Conservation (phyloP, 805 yeast species). For the Diddensiella transvaalensis region DNA sequence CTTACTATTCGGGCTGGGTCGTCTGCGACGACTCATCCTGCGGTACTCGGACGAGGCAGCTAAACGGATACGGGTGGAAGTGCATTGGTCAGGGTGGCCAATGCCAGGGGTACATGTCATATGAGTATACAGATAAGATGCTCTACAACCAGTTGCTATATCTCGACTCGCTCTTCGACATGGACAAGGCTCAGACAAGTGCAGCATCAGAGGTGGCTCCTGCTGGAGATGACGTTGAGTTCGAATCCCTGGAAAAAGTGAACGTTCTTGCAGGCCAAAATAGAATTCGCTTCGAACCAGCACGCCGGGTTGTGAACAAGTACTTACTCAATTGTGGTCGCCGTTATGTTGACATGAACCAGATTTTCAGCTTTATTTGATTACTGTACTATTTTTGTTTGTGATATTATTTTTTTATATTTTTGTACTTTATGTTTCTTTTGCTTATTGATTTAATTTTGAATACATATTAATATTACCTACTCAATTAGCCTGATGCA, state of each 20-base stretch:
- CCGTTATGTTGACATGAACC: constrained; percentile 79
- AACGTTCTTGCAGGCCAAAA: constrained; percentile 80
- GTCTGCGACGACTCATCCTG: constrained; percentile 83
- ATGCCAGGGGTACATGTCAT: constrained; percentile 76
- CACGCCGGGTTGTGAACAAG: constrained; percentile 59
- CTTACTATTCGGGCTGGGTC: constrained; percentile 84
- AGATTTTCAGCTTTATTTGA: constrained; percentile 48
- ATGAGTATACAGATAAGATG: constrained; percentile 70
- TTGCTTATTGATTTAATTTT: neutral
- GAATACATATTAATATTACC: no score
- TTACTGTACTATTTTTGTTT: no score
- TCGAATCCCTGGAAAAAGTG: constrained; percentile 39
- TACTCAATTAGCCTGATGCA: no score
- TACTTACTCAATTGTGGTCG: constrained; percentile 82
- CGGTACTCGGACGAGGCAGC: constrained; percentile 73
- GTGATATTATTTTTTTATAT: no score
- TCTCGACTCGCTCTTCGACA: constrained; percentile 74
- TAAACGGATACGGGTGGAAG: constrained; percentile 83
- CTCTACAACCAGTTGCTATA: constrained; percentile 84
- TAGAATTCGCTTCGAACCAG: constrained; percentile 52
- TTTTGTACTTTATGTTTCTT: no score
- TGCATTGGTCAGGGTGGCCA: constrained; percentile 66
- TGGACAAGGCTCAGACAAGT: constrained; percentile 62
- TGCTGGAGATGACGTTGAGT: constrained; percentile 24
- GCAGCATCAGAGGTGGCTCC: constrained; percentile 37